Evolutionary conservation across 2,329 filamentous ascomycete species (phyloP), one percentile per base, ranked within the genome.

Genomic region (Ophiostoma ulmi): DNA sequence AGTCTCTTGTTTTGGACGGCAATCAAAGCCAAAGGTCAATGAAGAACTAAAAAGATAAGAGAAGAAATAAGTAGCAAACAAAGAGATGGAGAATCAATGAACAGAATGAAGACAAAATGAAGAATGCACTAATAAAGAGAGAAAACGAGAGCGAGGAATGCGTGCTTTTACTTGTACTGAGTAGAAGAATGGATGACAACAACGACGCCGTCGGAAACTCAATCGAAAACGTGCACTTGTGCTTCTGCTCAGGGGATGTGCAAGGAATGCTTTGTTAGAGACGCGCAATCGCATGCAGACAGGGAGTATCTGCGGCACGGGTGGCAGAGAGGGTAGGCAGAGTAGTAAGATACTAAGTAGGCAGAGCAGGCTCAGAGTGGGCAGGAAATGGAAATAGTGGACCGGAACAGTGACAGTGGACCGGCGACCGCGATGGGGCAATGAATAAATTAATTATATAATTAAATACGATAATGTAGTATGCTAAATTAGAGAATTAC

Each of bases 381-480:
- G 52, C 52, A 58, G 10, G 52, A 58, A 48, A 48, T 48, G 44
- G 52, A 26, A 55, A 58, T 26, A 58, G 52, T 58, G 52, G 52
- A 58, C 8, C 52, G n/a, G 52, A 22, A 26, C 52, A 58, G 52
- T 58, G 52, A 26, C 52, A 58, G 52, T 58, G 52, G 52, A 26
- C 52, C 48, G 52, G 52, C n/a, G 52, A 58, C n/a, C 52, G 52
- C 52, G 52, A 58, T 58, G 52, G 52, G 52, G 52, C 52, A 58
- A 10, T 58, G 20, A 58, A 22, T 58, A 26, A 58, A 58, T 26
- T 26, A 58, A 58, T 26, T 26, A 8, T 13, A 13, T 0, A 13
- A 26, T 58, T 58, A 58, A 58, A 4, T 14, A 1, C 3, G 26
- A 26, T 58, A 58, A 58, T 48, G 17, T 13, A 3, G 8, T 8